A percentile compares a stretch with the other conserved stretches of the same genome.
Evolutionary conservation across 257 asterid species (phyloP).

Genomic region (Fraxinus americana): DNA sequence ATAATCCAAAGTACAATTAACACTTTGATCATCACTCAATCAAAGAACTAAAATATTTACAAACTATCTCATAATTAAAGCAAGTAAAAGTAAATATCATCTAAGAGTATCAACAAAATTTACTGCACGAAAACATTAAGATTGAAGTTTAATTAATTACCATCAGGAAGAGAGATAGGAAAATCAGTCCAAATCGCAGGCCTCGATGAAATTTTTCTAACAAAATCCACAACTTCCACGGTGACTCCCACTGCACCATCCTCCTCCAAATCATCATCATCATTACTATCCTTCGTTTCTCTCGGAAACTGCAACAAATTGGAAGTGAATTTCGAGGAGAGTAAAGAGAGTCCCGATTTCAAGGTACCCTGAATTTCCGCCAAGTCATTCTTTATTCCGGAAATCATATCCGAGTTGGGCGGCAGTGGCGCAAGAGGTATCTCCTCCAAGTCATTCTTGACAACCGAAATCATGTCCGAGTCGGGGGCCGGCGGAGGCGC

Average conservation of each 20-base stretch:
- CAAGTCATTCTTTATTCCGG: conserved; percentile 72
- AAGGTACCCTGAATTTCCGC: conserved; percentile 72
- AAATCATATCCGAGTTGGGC: conserved; percentile 24
- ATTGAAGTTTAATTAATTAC: conserved; percentile 33
- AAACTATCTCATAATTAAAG: not conserved
- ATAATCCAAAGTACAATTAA: not conserved
- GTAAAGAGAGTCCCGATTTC: conserved; percentile 54
- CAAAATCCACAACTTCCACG: conserved; percentile 65
- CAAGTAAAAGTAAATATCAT: conserved; percentile 1
- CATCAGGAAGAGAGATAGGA: conserved; percentile 58
- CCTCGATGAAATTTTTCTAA: conserved; percentile 46
- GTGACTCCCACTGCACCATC: conserved; percentile 48
- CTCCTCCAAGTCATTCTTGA: conserved; percentile 69
- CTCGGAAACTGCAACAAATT: conserved; percentile 49
- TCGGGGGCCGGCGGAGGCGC: conserved; percentile 45
- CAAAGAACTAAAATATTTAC: not conserved
- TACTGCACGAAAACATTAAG: not conserved
- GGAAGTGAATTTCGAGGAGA: conserved; percentile 61
- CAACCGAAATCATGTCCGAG: conserved; percentile 43
- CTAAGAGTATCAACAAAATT: not conserved
- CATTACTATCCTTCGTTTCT: conserved; percentile 24
- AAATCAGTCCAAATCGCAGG: conserved; percentile 80
- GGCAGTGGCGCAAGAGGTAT: conserved; percentile 14
- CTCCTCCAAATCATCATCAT: conserved; percentile 32
- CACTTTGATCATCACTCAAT: not conserved